Conservation (phyloP, 208 protist genomes). For the Trypanosoma avium region DNA sequence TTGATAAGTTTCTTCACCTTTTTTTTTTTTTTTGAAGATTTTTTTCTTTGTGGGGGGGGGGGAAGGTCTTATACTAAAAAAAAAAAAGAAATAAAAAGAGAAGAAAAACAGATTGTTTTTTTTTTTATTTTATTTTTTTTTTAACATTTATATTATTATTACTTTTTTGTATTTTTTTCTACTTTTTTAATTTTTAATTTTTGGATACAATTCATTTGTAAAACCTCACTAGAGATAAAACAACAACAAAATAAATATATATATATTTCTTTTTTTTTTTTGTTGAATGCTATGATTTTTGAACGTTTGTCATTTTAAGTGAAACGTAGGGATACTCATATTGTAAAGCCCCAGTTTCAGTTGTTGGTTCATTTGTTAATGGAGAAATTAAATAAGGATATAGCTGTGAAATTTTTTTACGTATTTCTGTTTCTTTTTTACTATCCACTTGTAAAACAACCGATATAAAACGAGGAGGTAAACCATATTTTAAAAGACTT, state of each 20-base stretch:
- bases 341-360: conserved; percentile 66
- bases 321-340: conserved; percentile 89
- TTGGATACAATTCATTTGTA: too few species aligned
- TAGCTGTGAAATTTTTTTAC: conserved; percentile 67
- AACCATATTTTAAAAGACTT: conserved; percentile 85
- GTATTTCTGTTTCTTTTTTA: conserved; percentile 74
- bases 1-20: too few species aligned
- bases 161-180: too few species aligned
- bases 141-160: too few species aligned
- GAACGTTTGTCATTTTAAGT: conserved; percentile 78
- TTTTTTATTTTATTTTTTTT: too few species aligned
- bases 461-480: conserved; percentile 84
- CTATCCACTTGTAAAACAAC: conserved; percentile 72
- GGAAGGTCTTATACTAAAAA: too few species aligned
- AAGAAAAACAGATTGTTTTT: too few species aligned
- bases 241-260: conserved; percentile 8
- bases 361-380: conserved; percentile 44
- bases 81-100: too few species aligned
- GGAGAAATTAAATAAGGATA: conserved; percentile 66
- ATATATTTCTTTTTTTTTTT: not conserved
- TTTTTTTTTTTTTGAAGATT: too few species aligned
- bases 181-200: too few species aligned
- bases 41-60: too few species aligned
- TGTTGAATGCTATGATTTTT: conserved; percentile 31
- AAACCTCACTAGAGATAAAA: conserved; percentile 3